These are phyloP conservation scores for Ciborinia camelliae DNA, from an alignment of 2,329 filamentous ascomycete genomes.

Conservation along the genomic window DNA sequence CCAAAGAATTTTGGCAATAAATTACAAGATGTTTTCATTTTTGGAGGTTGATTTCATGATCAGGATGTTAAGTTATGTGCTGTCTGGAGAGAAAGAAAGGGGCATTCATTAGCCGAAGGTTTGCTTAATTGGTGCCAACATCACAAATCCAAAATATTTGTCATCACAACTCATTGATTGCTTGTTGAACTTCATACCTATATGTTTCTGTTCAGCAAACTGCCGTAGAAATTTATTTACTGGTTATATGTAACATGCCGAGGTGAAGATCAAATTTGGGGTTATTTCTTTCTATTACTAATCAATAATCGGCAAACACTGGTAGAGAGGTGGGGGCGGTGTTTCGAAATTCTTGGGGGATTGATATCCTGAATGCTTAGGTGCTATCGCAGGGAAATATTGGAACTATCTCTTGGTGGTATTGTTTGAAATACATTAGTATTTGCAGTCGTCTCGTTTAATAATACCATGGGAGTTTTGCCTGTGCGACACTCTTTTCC, in stretches of 20 bases:
- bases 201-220: neutral
- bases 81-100: neutral
- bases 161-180: neutral
- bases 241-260: neutral
- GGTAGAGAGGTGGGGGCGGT: no score
- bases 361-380: no score
- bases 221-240: neutral
- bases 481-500: no score
- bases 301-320: neutral
- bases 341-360: no score
- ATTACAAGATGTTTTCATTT: neutral
- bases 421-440: no score
- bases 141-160: neutral
- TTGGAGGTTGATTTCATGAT: neutral
- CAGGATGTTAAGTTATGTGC: neutral
- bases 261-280: no score
- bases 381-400: no score
- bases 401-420: no score
- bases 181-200: neutral
- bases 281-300: neutral
- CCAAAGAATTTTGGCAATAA: no score
- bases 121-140: neutral
- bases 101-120: slow-evolving; percentile 1
- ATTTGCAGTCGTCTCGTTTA: no score
- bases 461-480: no score